Evolutionary conservation across 139 green algal genomes (phyloP), one percentile per base, ranked within the genome.

Genomic region (Spirogloea muscicola): DNA sequence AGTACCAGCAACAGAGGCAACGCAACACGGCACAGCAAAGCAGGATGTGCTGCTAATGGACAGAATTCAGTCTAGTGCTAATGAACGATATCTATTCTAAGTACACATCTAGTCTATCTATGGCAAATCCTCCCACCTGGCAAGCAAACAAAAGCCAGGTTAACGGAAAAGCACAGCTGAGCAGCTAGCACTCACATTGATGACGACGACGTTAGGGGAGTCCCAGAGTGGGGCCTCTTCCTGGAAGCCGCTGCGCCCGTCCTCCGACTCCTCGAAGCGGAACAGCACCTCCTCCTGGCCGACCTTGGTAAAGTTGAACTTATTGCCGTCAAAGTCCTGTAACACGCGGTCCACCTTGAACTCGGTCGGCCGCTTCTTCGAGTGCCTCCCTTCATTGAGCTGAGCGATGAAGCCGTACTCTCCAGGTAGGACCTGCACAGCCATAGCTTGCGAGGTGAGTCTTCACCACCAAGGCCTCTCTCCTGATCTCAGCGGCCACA

Each of bases 281-380:
- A 97, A 93, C 3, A 99, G 88, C 39, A 94, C 91, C 88, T 99
- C 95, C 13, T 86, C 74, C 76, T 92, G 77, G 52, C 84, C 82
- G 0, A 93, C 95, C 85, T 98, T 98, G 42, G 58, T 90, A 85
- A 99, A 99, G 85, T 98, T 97, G 43, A 99, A 99, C 84, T 97
- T 97, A 37, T 25, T 41, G n/a, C 36, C 58, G 65, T 98, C 94
- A 79, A 96, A 99, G 1, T 84, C 57, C 87, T 97, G 94, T 27
- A 87, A 33, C 3, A 95, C 92, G 63, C 91, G 58, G 81, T 99
- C 95, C 4, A 96, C 79, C n/a, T 84, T 40, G 77, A 98, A 96
- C 84, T 99, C 95, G 1, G 95, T 98, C 36, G 91, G 87, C 6
- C 95, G 85, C 84, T 99, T 99, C 84, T 98, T 96, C 60, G 79